phyloP scores from a whole-genome alignment of 768 basidiomycete species.

The Pleurotus djamor region DNA sequence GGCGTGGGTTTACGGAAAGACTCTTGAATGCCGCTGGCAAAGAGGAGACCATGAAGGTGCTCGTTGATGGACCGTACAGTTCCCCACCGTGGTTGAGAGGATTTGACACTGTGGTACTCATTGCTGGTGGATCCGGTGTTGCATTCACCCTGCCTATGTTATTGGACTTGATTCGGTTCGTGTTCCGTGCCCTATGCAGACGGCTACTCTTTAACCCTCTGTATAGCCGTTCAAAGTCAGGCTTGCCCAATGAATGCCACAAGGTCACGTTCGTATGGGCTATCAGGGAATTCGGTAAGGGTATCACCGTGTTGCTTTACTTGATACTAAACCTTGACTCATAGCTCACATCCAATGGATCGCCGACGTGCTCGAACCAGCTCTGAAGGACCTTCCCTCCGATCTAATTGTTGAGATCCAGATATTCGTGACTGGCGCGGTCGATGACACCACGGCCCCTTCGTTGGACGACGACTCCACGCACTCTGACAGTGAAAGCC shows the following conservation, averaged over 20 bases:
- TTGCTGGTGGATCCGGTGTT: slow-evolving; percentile 53
- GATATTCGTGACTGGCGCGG: slow-evolving; percentile 34
- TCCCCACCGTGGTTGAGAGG: slow-evolving; percentile 33
- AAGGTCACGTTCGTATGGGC: slow-evolving; percentile 42
- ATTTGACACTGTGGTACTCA: slow-evolving; percentile 44
- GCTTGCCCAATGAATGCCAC: slow-evolving; percentile 20
- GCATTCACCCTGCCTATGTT: slow-evolving; percentile 45
- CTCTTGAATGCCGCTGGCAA: slow-evolving; percentile 29
- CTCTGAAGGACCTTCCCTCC: slow-evolving; percentile 23
- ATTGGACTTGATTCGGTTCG: slow-evolving; percentile 38
- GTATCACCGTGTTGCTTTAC: slow-evolving; percentile 2
- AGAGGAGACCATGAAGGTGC: slow-evolving; percentile 32
- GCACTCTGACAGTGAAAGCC: slow-evolving; percentile 12
- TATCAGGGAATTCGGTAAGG: slow-evolving; percentile 34
- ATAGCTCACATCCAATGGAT: slow-evolving; percentile 45
- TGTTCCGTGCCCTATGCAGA: not conserved
- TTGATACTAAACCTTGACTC: not conserved
- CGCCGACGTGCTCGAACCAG: slow-evolving; percentile 29
- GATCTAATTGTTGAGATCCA: slow-evolving; percentile 33
- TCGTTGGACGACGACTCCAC: slow-evolving; percentile 16
- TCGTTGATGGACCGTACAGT: slow-evolving; percentile 64
- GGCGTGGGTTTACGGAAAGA: slow-evolving; percentile 57
- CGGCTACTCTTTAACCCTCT: not conserved
- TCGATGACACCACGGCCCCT: slow-evolving; percentile 13
- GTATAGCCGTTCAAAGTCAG: slow-evolving; percentile 22